A percentile compares a stretch with the other conserved stretches of the same genome.
Conservation (phyloP, 1,284 basidiomycete species). For the Pulchroboletus neoregius region DNA sequence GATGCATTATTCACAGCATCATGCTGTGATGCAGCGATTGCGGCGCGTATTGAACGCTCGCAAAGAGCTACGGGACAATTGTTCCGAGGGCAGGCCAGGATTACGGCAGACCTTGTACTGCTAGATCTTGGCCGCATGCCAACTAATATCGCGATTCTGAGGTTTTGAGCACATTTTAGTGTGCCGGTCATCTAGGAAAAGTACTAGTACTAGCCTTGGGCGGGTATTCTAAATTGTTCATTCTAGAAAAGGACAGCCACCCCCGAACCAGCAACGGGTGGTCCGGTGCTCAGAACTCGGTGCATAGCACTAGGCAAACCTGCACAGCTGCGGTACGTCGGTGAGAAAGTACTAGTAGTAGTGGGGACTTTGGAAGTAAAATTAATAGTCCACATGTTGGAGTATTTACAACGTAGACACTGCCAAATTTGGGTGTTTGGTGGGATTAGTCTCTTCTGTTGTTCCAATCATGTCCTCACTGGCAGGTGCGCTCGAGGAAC, state of each 20-base stretch:
- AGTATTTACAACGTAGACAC: not conserved
- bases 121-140: constrained; percentile 2
- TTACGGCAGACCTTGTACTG: constrained; percentile 8
- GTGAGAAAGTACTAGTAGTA: not conserved
- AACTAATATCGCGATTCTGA: constrained; percentile 23
- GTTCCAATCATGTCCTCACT: constrained; percentile 38
- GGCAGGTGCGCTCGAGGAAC: constrained; percentile 38
- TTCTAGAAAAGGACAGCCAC: constrained; percentile 31
- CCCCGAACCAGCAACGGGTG: too few relatives aligned
- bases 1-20: constrained; percentile 22
- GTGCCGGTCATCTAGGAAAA: not conserved
- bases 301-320: constrained; percentile 7
- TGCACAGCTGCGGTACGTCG: not conserved
- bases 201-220: constrained; percentile 1
- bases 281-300: not conserved
- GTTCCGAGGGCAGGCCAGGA: too few relatives aligned
- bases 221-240: constrained; percentile 7
- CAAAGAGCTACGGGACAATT: not conserved
- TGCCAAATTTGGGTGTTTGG: constrained; percentile 20
- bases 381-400: too few relatives aligned
- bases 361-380: not conserved
- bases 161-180: constrained; percentile 12
- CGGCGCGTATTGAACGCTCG: constrained; percentile 1
- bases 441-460: not conserved
- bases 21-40: constrained; percentile 22